Evolutionary conservation across 495 filamentous ascomycete species (phyloP), one percentile per base, ranked within the genome.

Genomic region (Xylaria bambusicola): DNA sequence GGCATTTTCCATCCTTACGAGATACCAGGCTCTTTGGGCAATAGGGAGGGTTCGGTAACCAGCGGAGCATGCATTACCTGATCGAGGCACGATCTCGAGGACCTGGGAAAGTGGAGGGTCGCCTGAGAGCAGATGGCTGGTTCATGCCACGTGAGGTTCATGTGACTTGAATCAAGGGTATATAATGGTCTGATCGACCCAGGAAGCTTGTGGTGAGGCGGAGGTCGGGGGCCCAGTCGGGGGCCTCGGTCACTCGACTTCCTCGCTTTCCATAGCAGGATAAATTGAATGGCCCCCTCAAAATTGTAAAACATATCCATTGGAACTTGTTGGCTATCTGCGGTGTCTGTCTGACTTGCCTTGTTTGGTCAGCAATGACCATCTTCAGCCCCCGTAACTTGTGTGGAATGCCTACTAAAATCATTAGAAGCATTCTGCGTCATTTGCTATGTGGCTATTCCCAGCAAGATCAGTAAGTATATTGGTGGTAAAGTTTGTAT

Each of bases 1-100:
- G 62, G 65, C 62, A 63, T 66, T 58, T 40, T 50, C 40, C 10
- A 18, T 58, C 44, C 24, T 50, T 49, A 45, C 33, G 17, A 36
- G 21, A 50, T 49, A 36, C 42, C 21, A 40, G 44, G 18, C 21
- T 58, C 23, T 27, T 20, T 50, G 23, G 54, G 42, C 54, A 56
- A 40, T 42, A 13, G 29, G 54, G 54, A n/a, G 41, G 65, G 38
- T 54, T 60, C 54, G 31, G 53, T 31, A 59, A 58, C 21, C 46
- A 45, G 56, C 41, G 40, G 51, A 29, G 38, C 42, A 45, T 46
- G 35, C 13, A 7, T 29, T 46, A 56, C 38, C 35, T 55, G n/a
- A 33, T 44, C 7, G 27, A 56, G 52, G 52, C 40, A 31, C 38
- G 58, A 56, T 58, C 49, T 44, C 27, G 40, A 26, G 45, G 48